Percentiles rank a stretch among this genome's conserved stretches.
These are phyloP conservation scores for Chaetoscypha palmicola DNA, from an alignment of 2,329 filamentous ascomycete genomes.

Conservation along the genomic window DNA sequence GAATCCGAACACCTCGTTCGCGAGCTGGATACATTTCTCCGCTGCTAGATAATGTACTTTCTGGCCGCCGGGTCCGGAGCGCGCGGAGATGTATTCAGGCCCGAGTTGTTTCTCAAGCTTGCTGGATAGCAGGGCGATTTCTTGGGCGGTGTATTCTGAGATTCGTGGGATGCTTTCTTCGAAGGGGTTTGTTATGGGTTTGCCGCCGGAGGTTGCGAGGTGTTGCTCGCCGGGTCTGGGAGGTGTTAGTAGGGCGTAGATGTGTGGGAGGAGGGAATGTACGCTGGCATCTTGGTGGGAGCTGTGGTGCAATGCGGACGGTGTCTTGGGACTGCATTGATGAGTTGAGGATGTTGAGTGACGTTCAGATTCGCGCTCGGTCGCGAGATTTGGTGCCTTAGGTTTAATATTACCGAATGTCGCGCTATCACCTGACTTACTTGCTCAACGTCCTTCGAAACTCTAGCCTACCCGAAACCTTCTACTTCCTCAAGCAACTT, in stretches of 20 bases:
- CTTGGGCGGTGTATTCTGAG: slow-evolving; percentile 76
- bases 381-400: no score
- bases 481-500: no score
- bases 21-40: slow-evolving; percentile 91
- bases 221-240: slow-evolving; percentile 64
- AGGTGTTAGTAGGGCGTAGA: slow-evolving; percentile 12
- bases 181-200: slow-evolving; percentile 67
- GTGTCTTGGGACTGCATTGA: slow-evolving; percentile 15
- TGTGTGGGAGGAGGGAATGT: slow-evolving; percentile 20
- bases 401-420: no score
- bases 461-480: no score
- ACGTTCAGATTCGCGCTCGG: background rate
- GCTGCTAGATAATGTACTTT: slow-evolving; percentile 93
- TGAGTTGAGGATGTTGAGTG: slow-evolving; percentile 6
- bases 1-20: slow-evolving; percentile 93
- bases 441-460: no score
- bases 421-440: no score
- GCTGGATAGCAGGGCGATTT: slow-evolving; percentile 82
- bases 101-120: slow-evolving; percentile 89
- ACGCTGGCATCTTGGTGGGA: slow-evolving; percentile 44
- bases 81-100: slow-evolving; percentile 88
- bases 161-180: slow-evolving; percentile 63
- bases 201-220: slow-evolving; percentile 28
- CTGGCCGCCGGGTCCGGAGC: slow-evolving; percentile 73
- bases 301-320: no score